These are phyloP conservation scores for Heimioporus sp. DNA, from an alignment of 768 basidiomycete species.

Conservation along the genomic window DNA sequence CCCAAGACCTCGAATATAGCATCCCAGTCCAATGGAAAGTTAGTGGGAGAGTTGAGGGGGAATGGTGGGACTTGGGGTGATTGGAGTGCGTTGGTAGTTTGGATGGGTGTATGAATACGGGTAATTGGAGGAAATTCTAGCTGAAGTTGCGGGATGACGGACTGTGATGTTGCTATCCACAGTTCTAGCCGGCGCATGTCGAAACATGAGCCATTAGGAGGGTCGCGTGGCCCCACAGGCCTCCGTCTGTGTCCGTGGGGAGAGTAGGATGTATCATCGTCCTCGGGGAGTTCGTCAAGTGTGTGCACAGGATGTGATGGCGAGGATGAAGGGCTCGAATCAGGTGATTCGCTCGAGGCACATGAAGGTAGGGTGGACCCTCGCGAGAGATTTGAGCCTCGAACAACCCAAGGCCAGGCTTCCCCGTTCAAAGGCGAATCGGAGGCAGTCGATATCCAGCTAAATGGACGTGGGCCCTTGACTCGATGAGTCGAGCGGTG, in stretches of 20 bases:
- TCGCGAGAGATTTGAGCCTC: constrained; percentile 12
- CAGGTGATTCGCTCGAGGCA: constrained; percentile 12
- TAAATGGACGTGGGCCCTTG: constrained; percentile 30
- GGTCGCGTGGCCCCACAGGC: constrained; percentile 27
- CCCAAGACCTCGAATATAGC: constrained; percentile 29
- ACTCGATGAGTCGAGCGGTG: constrained; percentile 14
- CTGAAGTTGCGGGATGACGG: constrained; percentile 4
- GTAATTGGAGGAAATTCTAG: not conserved
- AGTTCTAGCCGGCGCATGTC: constrained; percentile 13
- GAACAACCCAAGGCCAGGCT: constrained; percentile 16
- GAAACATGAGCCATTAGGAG: constrained; percentile 7
- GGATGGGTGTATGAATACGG: constrained; percentile 1
- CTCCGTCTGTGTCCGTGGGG: constrained; percentile 16
- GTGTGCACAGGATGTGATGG: constrained; percentile 11
- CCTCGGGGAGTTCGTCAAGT: constrained; percentile 4
- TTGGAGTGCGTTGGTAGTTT: not conserved
- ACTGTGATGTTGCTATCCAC: constrained; percentile 15
- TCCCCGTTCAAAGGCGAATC: constrained; percentile 18
- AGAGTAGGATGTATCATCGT: not conserved
- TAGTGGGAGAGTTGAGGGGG: constrained; percentile 10
- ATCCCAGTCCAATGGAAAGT: constrained; percentile 30
- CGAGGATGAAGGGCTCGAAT: constrained; percentile 10
- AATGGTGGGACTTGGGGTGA: constrained; percentile 5
- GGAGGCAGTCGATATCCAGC: constrained; percentile 17
- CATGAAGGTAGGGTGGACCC: constrained; percentile 13